Percentiles rank a stretch among this genome's conserved stretches.
Conservation (phyloP, 2,329 filamentous ascomycete genomes). For the Tolypocladium guangdongense region DNA sequence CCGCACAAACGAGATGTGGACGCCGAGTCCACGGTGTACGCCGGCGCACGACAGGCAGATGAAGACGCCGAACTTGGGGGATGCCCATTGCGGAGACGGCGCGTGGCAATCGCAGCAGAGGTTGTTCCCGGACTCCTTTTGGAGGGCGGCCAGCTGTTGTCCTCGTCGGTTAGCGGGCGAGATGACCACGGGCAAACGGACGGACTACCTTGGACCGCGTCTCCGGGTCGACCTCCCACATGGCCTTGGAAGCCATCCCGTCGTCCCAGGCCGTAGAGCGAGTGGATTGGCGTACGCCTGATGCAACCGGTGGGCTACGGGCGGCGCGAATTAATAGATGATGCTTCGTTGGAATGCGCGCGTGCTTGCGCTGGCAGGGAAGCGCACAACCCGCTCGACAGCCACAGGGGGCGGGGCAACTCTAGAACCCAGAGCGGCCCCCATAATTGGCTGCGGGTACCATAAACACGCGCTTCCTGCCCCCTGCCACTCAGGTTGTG, state of each 20-base stretch:
- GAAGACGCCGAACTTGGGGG: conserved; percentile 96
- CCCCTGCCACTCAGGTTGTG: neutral
- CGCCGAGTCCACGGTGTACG: conserved; percentile 85
- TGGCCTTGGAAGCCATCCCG: conserved; percentile 58
- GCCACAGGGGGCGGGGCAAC: neutral
- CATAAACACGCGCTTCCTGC: neutral
- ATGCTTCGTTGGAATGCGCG: neutral
- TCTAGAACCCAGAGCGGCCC: neutral
- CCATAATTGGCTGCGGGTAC: neutral
- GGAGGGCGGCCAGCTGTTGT: conserved; percentile 71
- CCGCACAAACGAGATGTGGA: conserved; percentile 96
- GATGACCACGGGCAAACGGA: conserved; percentile 5
- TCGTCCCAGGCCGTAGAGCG: conserved; percentile 4
- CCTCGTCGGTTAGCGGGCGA: neutral
- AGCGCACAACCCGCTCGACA: neutral
- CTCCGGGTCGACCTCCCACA: conserved; percentile 99
- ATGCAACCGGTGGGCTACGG: neutral
- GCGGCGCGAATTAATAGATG: neutral
- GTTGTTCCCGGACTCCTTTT: conserved; percentile 83
- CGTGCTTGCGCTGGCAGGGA: neutral
- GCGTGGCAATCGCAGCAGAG: conserved; percentile 91
- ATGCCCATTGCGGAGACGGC: conserved; percentile 94
- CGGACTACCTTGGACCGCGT: conserved; percentile 74
- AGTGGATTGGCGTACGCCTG: neutral
- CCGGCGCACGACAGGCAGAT: conserved; percentile 96